Conservation (phyloP, 2,329 filamentous ascomycete genomes). For the Hymenoscyphus repandus region DNA sequence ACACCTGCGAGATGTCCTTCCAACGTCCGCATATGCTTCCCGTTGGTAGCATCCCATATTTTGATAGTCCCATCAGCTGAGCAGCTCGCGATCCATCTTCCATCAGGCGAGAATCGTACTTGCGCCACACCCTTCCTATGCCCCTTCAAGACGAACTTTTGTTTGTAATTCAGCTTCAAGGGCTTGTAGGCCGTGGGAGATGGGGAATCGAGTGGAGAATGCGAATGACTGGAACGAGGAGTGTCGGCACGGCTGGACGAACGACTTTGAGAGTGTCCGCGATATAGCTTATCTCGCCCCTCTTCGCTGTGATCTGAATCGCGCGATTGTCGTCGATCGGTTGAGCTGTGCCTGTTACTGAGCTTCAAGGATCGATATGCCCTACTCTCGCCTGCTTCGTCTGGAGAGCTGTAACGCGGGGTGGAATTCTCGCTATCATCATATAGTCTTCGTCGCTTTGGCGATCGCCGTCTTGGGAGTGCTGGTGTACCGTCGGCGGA, state of each 20-base stretch:
- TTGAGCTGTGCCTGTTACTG: conserved; percentile 18
- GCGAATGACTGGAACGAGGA: conserved; percentile 22
- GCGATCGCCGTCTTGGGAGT: conserved; percentile 10
- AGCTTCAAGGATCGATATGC: conserved; percentile 31
- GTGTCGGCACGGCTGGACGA: conserved; percentile 23
- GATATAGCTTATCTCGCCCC: conserved; percentile 27
- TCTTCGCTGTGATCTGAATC: conserved; percentile 26
- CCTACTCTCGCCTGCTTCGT: conserved; percentile 35
- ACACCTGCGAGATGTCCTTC: conserved; percentile 92
- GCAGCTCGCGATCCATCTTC: conserved; percentile 80
- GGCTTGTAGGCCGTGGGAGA: conserved; percentile 22
- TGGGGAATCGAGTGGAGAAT: conserved; percentile 19
- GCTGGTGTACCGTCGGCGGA: conserved; percentile 20
- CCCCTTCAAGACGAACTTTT: conserved; percentile 66
- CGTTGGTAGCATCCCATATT: conserved; percentile 79
- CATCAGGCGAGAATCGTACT: conserved; percentile 87
- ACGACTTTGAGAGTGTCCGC: conserved; percentile 16
- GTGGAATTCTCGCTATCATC: conserved; percentile 38
- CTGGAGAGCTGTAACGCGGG: conserved; percentile 41
- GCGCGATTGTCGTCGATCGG: conserved; percentile 19
- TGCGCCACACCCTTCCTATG: conserved; percentile 77
- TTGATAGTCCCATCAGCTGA: conserved; percentile 89
- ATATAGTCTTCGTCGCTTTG: conserved; percentile 27
- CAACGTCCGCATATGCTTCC: conserved; percentile 77
- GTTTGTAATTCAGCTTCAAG: conserved; percentile 37